Percentiles rank a stretch among this genome's conserved stretches.
phyloP scores from a whole-genome alignment of 495 filamentous ascomycete species.

The Tuber magnatum region DNA sequence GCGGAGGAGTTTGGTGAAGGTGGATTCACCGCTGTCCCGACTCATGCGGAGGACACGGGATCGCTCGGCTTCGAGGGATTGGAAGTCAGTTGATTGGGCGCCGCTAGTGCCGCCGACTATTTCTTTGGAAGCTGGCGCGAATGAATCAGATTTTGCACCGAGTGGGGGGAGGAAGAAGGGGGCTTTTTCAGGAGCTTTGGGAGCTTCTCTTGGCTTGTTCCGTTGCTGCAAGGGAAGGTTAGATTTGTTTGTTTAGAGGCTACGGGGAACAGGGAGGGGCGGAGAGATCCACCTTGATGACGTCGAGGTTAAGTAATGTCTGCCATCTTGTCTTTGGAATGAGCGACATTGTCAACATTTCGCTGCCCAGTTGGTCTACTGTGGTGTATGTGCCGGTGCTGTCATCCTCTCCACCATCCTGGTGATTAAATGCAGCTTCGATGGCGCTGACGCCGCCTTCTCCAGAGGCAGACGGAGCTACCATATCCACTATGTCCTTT shows the following conservation, averaged over 20 bases:
- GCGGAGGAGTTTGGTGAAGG: conserved; percentile 33
- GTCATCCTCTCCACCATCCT: conserved; percentile 44
- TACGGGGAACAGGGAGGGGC: background rate
- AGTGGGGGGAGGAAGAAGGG: conserved; percentile 90
- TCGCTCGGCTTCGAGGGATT: conserved; percentile 44
- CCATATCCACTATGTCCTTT: conserved; percentile 56
- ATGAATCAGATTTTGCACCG: conserved; percentile 38
- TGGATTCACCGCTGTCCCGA: conserved; percentile 47
- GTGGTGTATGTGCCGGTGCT: conserved; percentile 43
- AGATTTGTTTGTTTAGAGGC: conserved; percentile 12
- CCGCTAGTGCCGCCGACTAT: background rate
- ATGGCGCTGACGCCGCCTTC: conserved; percentile 66
- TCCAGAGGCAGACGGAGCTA: conserved; percentile 67
- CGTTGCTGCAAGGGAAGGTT: conserved; percentile 50
- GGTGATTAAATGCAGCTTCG: conserved; percentile 60
- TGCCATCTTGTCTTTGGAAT: conserved; percentile 90
- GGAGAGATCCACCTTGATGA: conserved; percentile 56
- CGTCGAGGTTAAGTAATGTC: conserved; percentile 78
- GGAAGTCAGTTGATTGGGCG: background rate
- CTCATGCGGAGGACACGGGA: conserved; percentile 52
- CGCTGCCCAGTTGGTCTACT: conserved; percentile 58
- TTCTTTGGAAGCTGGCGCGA: conserved; percentile 9
- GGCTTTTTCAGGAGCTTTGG: conserved; percentile 85
- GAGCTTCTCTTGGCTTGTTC: conserved; percentile 87
- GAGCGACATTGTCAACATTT: conserved; percentile 79